Percentiles rank a stretch among this genome's conserved stretches.
Evolutionary conservation across 176 grass and related monocot species (phyloP).

Genomic region (Musa itinerans): DNA sequence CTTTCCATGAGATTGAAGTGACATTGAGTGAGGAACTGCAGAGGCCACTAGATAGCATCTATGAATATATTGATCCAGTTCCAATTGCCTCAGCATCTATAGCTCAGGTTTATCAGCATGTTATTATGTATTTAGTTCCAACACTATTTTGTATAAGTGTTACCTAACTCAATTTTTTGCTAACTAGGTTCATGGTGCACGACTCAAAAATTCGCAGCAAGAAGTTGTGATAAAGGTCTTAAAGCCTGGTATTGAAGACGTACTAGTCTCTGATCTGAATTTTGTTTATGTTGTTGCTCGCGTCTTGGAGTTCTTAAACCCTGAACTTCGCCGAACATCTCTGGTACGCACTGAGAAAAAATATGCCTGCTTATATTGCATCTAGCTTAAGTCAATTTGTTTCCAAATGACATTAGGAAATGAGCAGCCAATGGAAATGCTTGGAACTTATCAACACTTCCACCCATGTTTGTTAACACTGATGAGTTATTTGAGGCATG

Average conservation of each 20-base stretch:
- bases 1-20: constrained; percentile 66
- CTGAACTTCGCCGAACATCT: constrained; percentile 83
- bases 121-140: not conserved
- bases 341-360: constrained; percentile 35
- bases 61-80: constrained; percentile 87
- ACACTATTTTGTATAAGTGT: constrained; percentile 3
- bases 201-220: constrained; percentile 83
- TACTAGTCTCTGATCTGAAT: constrained; percentile 91
- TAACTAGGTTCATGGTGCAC: constrained; percentile 80
- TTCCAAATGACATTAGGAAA: no score
- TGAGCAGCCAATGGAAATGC: no score
- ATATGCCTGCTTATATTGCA: not conserved
- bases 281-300: constrained; percentile 85
- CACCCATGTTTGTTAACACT: no score
- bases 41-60: constrained; percentile 67
- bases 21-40: constrained; percentile 85
- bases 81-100: constrained; percentile 91
- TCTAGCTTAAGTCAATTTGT: not conserved
- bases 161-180: constrained; percentile 15
- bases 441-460: no score
- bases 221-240: constrained; percentile 98
- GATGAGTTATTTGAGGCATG: no score
- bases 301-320: constrained; percentile 86
- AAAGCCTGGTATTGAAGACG: constrained; percentile 90
- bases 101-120: constrained; percentile 53